Evolutionary conservation across 495 filamentous ascomycete species (phyloP), one percentile per base, ranked within the genome.

Genomic region (Thozetella sp.): DNA sequence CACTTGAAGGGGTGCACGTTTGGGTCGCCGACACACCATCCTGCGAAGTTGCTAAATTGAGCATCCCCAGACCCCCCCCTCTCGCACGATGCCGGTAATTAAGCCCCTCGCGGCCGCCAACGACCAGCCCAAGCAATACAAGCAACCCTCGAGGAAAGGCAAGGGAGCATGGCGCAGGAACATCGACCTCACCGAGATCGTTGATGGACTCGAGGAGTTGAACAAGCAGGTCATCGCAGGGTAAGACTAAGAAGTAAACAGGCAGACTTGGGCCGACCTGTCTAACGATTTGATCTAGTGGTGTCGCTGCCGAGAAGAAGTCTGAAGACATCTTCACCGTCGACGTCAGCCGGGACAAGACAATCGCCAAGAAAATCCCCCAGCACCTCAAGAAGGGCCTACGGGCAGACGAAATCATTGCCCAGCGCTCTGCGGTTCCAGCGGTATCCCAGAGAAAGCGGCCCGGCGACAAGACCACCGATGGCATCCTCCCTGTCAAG

Each of bases 91-190:
- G 70, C 76, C 61, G 10, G 68, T 67, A 22, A 56, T 75, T 24
- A 57, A 67, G 40, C 69, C 69, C 45, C 55, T 64, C 25, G 66
- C 67, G 22, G 70, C 64, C 23, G 63, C 74, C 3, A 73, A 71
- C 25, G 69, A 75, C 9, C 77, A 76, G 19, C 82, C 83, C 46
- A 67, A 77, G 53, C 81, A 83, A 46, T 76, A 80, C 70, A 93
- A 88, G 63, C 95, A 98, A 73, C 88, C 93, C 45, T 97, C 93
- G 12, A 83, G 95, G 67, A 99, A 98, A 74, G 94, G 95, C 61
- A 99, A 99, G 78, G 97, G 93, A 75, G 95, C 95, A 20, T 99
- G 95, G 95, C 83, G 95, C 64, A 99, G 98, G 74, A 96, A 99
- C 78, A 91, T 98, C 67, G 93, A 99, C 73, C 82, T 98, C 52